phyloP scores from a whole-genome alignment of 2,329 filamentous ascomycete genomes.

The Ophiostoma montium region DNA sequence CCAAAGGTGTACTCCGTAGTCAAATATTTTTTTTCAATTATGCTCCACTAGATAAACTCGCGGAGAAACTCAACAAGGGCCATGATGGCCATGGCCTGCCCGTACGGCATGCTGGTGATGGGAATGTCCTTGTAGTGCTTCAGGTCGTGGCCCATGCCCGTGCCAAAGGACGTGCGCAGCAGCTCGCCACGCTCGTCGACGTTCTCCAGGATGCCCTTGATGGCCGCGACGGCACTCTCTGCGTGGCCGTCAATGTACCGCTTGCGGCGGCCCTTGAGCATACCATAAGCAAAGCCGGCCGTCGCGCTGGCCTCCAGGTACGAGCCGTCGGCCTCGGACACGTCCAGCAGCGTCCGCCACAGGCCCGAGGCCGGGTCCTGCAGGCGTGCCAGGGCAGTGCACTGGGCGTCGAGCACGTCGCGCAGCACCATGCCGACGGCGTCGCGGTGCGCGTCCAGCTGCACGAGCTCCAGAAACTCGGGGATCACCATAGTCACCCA shows the following conservation, averaged over 20 bases:
- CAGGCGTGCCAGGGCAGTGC: conserved; percentile 44
- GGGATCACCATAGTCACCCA: conserved; percentile 78
- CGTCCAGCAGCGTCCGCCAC: conserved; percentile 63
- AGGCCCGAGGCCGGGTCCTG: conserved; percentile 46
- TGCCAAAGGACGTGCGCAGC: conserved; percentile 63
- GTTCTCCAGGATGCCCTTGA: conserved; percentile 51
- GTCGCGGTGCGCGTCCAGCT: conserved; percentile 28
- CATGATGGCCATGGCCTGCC: conserved; percentile 77
- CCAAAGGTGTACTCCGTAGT: too few species aligned
- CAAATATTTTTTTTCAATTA: too few species aligned
- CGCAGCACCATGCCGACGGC: conserved; percentile 30
- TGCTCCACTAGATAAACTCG: conserved; percentile 34
- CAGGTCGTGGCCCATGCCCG: conserved; percentile 57
- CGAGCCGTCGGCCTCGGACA: conserved; percentile 50
- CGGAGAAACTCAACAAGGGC: conserved; percentile 60
- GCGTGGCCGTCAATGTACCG: conserved; percentile 53
- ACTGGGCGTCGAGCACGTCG: conserved; percentile 54
- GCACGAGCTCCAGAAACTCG: conserved; percentile 62
- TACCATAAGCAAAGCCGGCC: conserved; percentile 68
- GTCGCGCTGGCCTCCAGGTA: conserved; percentile 67
- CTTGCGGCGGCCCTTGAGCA: conserved; percentile 59
- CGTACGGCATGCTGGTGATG: conserved; percentile 70
- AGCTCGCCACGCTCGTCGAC: conserved; percentile 56
- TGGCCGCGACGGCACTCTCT: conserved; percentile 47
- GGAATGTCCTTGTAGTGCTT: conserved; percentile 68